Evolutionary conservation across 2,329 filamentous ascomycete genomes (phyloP), one percentile per base, ranked within the genome.

Genomic region (Trichoderma breve): DNA sequence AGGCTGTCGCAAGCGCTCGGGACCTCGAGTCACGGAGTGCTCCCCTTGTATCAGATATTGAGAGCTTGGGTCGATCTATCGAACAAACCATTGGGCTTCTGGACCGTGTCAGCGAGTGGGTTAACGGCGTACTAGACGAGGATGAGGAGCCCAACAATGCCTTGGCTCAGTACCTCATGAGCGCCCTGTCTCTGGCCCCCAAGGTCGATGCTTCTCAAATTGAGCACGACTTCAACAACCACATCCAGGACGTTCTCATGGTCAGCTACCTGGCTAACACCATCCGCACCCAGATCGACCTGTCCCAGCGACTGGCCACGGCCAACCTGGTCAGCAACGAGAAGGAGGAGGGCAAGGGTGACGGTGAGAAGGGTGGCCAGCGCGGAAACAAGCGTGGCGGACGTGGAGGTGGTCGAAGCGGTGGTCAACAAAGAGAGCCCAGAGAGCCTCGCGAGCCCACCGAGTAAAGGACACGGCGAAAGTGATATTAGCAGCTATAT

Each of bases 211-310:
- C 92, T 47, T 88, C 90, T 74, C 92, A 97, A 81, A 95, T 99
- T 80, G 96, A 99, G 88, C 89, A 92, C 81, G 95, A 98, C 86
- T 99, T 99, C 90, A 99, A 99, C 90, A 97, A 97, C 87, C 96
- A 99, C 86, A 94, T 99, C 83, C 96, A 99, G 86, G 96, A 99
- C 82, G 95, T 99, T 73, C 91, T 99, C 76, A 95, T 98, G 83
- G 95, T 99, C 78, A 97, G 94, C 76, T 99, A 99, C 86, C 89
- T 99, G 75, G 94, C 96, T 82, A 99, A 98, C 88, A 98, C 94
- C 76, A 97, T 98, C 84, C 94, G 95, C 83, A 98, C 95, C 77
- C 96, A 99, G 86, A 98, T 99, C 86, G 96, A 98, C 80, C 90
- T 99, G 73, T 97, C 95, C 75, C 97, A 98, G 88, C 90, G 95